A percentile compares a stretch with the other conserved stretches of the same genome.
phyloP scores from a whole-genome alignment of 495 filamentous ascomycete genomes.

The Annulohypoxylon moriforme region DNA sequence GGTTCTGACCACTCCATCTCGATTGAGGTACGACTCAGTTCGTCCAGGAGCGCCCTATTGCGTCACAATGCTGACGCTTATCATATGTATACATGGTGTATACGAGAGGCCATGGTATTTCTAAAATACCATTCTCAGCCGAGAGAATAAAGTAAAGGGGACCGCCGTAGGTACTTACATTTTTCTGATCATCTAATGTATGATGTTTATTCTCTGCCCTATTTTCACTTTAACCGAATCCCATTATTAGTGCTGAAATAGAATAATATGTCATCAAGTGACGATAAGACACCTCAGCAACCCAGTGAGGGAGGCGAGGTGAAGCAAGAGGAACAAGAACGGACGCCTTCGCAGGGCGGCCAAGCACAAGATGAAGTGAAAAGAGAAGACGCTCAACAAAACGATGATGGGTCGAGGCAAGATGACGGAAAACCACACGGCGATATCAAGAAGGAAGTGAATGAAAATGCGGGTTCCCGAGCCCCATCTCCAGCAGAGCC shows the following conservation, averaged over 20 bases:
- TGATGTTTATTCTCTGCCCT: background rate
- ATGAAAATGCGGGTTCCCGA: constrained; percentile 1
- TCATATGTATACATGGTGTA: background rate
- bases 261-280: constrained; percentile 35
- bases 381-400: constrained; percentile 20
- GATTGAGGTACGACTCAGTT: constrained; percentile 38
- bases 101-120: constrained; percentile 20
- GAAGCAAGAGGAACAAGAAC: constrained; percentile 19
- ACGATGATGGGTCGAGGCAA: constrained; percentile 39
- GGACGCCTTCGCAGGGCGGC: constrained; percentile 6
- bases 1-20: constrained; percentile 9
- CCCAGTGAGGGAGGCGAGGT: constrained; percentile 24
- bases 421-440: constrained; percentile 59
- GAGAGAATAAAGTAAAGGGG: constrained; percentile 34
- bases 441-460: constrained; percentile 39
- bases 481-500: background rate
- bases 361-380: constrained; percentile 24
- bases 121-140: constrained; percentile 16
- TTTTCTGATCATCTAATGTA: background rate
- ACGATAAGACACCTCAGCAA: constrained; percentile 30
- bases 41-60: constrained; percentile 28
- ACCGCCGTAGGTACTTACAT: background rate
- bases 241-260: background rate
- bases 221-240: background rate
- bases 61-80: constrained; percentile 34